Base-by-base conservation (phyloP, 306 rosid genomes). In the Acacia crassicarpa region DNA sequence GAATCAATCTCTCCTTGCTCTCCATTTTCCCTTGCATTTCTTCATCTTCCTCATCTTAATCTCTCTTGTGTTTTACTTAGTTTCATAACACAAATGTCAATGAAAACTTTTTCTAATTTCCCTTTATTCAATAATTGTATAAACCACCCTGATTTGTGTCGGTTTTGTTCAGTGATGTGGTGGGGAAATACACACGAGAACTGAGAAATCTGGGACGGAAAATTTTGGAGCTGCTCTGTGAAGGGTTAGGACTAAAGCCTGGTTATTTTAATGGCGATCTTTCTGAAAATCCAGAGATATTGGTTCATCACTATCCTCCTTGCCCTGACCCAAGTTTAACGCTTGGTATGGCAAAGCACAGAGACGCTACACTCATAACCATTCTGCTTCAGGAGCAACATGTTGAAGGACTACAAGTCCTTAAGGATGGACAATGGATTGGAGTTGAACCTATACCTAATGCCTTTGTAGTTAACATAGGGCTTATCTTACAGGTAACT, bases 241-340 rank as follows among this genome's bases (percentile, higher is more conserved):
- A 89, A 86, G 97, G 97, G 17, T 81, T 93, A 78, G 91, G 93
- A 25, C 74, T 93, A 0, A 45, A 45, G 13, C 73, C 51, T 8
- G 78, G 61, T 32, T 85, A 72, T 75, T 90, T 93, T 23, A 2
- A 32, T 11, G 92, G 86, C 25, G 93, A 45, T 33, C 83, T 80
- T 4, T 74, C 83, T 76, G 86, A 78, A 41, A 81, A 81, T 40
- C 89, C 93, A 4, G 13, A 49, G 4, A 5, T 93, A 48, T 10
- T 91, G 74, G 81, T 76, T 41, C 92, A 93, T 82, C 87, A 89
- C 33, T 93, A 91, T 75, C 98, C 98, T 14, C 89, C 91, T 3
- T 93, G 98, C 53, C 98, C 94, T 4, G 88, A 93, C 25, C 94
- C 97, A 75, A 81, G 89, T 72, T 59, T 91, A 74, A 85, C 98